Conservation (phyloP, 176 grass and related monocot species). For the Themeda triandra region DNA sequence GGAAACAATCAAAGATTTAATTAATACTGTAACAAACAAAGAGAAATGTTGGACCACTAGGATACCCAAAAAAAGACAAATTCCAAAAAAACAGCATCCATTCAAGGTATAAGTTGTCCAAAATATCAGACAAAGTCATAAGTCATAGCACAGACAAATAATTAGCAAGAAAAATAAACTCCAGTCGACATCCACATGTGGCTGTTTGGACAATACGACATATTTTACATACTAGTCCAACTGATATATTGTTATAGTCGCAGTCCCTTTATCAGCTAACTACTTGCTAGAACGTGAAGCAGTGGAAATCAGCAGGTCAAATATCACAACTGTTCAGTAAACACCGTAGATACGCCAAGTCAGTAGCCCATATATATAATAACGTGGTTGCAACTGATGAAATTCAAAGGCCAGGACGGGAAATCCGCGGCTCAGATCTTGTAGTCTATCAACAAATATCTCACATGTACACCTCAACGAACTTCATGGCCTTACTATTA, state of each 20-base stretch:
- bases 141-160: constrained; percentile 3
- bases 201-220: neutral
- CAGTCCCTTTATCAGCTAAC: constrained; percentile 15
- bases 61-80: neutral
- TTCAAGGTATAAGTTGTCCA: neutral
- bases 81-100: neutral
- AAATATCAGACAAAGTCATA: constrained; percentile 8
- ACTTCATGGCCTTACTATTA: neutral
- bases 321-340: neutral
- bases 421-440: neutral
- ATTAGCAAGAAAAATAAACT: neutral
- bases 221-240: constrained; percentile 7
- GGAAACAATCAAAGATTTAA: neutral
- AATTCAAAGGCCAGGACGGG: neutral
- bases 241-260: neutral
- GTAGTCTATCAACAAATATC: constrained; percentile 7
- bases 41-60: neutral
- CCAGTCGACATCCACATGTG: constrained; percentile 7
- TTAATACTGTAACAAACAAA: constrained; percentile 15
- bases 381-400: constrained; percentile 7
- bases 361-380: neutral
- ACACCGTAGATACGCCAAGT: constrained; percentile 17
- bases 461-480: neutral
- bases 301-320: constrained; percentile 17
- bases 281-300: neutral